phyloP scores from a whole-genome alignment of 495 filamentous ascomycete species.

The Hypoxylon intermedium region DNA sequence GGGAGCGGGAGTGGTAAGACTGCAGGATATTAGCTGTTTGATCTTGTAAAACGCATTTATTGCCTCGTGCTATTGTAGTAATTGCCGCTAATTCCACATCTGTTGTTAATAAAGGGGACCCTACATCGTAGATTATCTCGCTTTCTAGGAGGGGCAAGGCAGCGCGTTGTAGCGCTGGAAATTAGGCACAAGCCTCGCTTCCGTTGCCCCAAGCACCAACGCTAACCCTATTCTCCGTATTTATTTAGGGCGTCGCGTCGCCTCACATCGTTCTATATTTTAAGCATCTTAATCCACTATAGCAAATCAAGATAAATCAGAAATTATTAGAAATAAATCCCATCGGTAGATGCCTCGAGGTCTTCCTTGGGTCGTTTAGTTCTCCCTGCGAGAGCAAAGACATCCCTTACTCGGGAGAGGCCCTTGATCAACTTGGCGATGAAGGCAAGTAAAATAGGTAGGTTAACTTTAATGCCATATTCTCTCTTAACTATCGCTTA shows the following conservation, averaged over 20 bases:
- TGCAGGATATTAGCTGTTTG: not conserved
- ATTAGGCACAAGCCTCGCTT: not conserved
- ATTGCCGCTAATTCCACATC: constrained; percentile 1
- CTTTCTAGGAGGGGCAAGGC: constrained; percentile 1
- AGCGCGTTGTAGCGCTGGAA: not conserved
- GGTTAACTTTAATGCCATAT: too few relatives aligned
- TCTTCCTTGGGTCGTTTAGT: too few relatives aligned
- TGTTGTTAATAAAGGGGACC: not conserved
- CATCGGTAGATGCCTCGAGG: too few relatives aligned
- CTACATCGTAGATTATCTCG: constrained; percentile 5
- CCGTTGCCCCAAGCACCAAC: constrained; percentile 2
- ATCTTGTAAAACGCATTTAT: not conserved
- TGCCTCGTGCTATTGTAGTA: constrained; percentile 1
- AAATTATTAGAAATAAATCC: too few relatives aligned
- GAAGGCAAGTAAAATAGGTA: too few relatives aligned
- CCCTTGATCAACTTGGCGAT: too few relatives aligned
- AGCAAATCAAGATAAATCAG: too few relatives aligned
- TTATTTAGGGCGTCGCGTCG: constrained; percentile 3
- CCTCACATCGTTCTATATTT: too few relatives aligned
- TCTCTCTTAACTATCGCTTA: too few relatives aligned
- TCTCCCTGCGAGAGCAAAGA: too few relatives aligned
- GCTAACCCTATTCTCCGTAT: constrained; percentile 2
- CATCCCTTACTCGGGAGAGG: too few relatives aligned
- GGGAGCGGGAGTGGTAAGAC: not conserved
- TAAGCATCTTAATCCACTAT: too few relatives aligned